Evolutionary conservation across 2,329 filamentous ascomycete species (phyloP).

Genomic region (Fusarium sp.): DNA sequence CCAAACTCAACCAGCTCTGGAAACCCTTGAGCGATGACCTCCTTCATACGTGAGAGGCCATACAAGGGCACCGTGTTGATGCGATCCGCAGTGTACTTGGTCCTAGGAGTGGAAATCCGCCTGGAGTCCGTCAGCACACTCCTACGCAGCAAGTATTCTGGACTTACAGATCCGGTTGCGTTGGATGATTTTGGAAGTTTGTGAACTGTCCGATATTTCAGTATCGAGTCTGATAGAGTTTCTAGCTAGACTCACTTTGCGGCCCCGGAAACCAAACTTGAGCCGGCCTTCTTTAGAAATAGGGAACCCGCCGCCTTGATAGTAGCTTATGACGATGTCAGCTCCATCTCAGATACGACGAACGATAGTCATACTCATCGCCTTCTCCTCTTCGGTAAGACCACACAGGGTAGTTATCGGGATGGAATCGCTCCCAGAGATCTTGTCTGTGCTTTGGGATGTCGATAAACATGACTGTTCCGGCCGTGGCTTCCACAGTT

Average conservation of each 20-base stretch:
- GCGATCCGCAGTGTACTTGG: slow-evolving; percentile 39
- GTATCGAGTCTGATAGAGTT: too few species aligned
- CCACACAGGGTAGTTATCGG: slow-evolving; percentile 18
- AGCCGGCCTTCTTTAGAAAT: slow-evolving; percentile 13
- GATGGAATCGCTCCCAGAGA: slow-evolving; percentile 14
- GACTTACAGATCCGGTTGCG: too few species aligned
- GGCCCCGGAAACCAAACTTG: slow-evolving; percentile 15
- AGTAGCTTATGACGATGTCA: neutral
- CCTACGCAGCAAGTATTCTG: too few species aligned
- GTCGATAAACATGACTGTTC: slow-evolving; percentile 53
- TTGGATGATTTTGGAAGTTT: too few species aligned
- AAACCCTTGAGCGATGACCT: slow-evolving; percentile 4
- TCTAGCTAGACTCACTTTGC: neutral
- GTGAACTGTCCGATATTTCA: too few species aligned
- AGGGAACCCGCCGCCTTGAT: slow-evolving; percentile 7
- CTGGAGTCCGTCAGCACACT: neutral
- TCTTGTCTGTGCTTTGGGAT: slow-evolving; percentile 16
- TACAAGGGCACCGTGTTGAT: slow-evolving; percentile 10
- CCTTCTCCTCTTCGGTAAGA: slow-evolving; percentile 9
- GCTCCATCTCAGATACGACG: too few species aligned
- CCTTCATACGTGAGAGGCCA: slow-evolving; percentile 1
- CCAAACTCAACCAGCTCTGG: slow-evolving; percentile 12
- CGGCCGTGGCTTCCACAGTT: slow-evolving; percentile 56
- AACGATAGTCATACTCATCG: neutral
- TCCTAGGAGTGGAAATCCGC: neutral